Evolutionary conservation across 257 asterid genomes (phyloP).

Genomic region (Salvia rosmarinus): DNA sequence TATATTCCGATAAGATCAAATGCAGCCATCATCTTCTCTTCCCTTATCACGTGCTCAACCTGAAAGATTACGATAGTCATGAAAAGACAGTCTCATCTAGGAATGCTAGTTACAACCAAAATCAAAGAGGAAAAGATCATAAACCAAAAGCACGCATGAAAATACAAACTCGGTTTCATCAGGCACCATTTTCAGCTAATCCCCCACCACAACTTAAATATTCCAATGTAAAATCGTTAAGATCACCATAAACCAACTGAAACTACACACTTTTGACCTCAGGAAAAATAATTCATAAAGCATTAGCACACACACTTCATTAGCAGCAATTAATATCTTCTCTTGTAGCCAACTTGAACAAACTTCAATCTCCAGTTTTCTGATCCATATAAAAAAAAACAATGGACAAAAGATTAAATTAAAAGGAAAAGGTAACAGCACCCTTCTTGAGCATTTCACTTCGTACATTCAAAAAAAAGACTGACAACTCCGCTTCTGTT

Average conservation of each 20-base stretch:
- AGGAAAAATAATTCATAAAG: no score
- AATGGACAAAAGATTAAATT: neutral
- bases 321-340: no score
- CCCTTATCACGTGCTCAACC: constrained; percentile 92
- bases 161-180: constrained; percentile 9
- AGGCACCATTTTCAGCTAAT: constrained; percentile 22
- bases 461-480: no score
- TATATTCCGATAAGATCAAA: constrained; percentile 75
- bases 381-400: no score
- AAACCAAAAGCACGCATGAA: neutral
- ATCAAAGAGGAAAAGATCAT: neutral
- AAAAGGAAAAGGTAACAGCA: no score
- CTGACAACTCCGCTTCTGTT: neutral
- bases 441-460: no score
- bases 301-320: no score
- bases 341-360: no score
- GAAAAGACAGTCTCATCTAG: constrained; percentile 15
- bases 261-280: no score
- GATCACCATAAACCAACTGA: no score
- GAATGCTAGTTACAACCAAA: neutral
- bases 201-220: neutral
- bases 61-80: constrained; percentile 40
- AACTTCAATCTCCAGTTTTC: no score
- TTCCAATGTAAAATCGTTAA: neutral
- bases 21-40: constrained; percentile 93